Evolutionary conservation across 805 yeast species (phyloP).

Genomic region (Metschnikowia dekortorum): DNA sequence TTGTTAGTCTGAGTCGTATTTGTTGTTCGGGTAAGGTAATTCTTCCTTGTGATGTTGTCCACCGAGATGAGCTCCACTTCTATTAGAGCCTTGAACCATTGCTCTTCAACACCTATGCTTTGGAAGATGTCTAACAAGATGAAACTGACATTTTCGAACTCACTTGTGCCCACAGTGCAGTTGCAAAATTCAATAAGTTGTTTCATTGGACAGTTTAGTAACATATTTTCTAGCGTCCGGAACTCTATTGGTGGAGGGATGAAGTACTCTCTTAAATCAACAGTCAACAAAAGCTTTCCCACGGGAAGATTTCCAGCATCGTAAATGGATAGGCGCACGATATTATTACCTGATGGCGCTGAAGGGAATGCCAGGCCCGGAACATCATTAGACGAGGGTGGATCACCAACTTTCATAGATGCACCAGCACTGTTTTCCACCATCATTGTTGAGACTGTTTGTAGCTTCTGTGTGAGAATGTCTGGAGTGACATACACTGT

Average conservation of each 20-base stretch:
- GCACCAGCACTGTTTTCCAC: constrained; percentile 22
- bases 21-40: constrained; percentile 28
- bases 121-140: constrained; percentile 73
- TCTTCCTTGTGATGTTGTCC: constrained; percentile 42
- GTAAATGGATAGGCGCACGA: constrained; percentile 44
- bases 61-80: constrained; percentile 57
- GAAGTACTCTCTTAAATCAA: constrained; percentile 48
- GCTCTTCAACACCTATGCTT: constrained; percentile 59
- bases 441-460: constrained; percentile 32
- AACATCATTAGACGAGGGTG: constrained; percentile 2
- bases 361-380: neutral
- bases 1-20: constrained; percentile 34
- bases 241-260: constrained; percentile 60
- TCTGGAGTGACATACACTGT: constrained; percentile 52
- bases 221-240: constrained; percentile 56
- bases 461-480: constrained; percentile 34
- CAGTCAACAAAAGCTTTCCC: constrained; percentile 55
- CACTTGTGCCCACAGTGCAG: constrained; percentile 31
- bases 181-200: constrained; percentile 49
- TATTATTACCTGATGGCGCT: constrained; percentile 24
- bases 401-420: constrained; percentile 18
- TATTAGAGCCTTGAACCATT: constrained; percentile 69
- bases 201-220: constrained; percentile 48
- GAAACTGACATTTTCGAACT: constrained; percentile 52
- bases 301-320: constrained; percentile 41